A percentile compares a stretch with the other conserved stretches of the same genome.
phyloP scores from a whole-genome alignment of 2,329 filamentous ascomycete species.

The Chaetomium sp. region DNA sequence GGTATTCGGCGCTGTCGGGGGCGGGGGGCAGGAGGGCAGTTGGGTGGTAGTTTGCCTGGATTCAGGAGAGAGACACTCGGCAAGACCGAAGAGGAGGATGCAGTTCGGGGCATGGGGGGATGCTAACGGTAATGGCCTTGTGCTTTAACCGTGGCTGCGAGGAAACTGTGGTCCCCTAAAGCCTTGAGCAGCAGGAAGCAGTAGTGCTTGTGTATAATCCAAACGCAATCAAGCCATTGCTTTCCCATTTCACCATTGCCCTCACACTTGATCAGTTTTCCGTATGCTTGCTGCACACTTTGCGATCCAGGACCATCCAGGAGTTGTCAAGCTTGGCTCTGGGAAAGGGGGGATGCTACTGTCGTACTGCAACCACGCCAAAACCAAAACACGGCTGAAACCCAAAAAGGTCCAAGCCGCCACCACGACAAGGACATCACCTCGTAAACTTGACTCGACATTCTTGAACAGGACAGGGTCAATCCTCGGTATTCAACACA shows the following conservation, averaged over 20 bases:
- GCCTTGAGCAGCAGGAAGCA: background rate
- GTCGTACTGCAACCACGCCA: background rate
- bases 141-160: background rate
- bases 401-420: background rate
- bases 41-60: background rate
- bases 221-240: constrained; percentile 6
- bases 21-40: background rate
- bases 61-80: background rate
- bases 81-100: background rate
- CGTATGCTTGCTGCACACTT: background rate
- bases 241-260: background rate
- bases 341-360: background rate
- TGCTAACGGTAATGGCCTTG: background rate
- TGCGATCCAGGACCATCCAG: background rate
- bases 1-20: background rate
- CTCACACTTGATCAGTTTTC: background rate
- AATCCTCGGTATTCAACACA: background rate
- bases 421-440: background rate
- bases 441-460: background rate
- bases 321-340: background rate
- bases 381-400: constrained; percentile 15
- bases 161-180: background rate
- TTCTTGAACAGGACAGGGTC: background rate
- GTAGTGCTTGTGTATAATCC: constrained; percentile 9
- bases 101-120: background rate